phyloP scores from a whole-genome alignment of 768 basidiomycete species.

The Rickenella mellea region DNA sequence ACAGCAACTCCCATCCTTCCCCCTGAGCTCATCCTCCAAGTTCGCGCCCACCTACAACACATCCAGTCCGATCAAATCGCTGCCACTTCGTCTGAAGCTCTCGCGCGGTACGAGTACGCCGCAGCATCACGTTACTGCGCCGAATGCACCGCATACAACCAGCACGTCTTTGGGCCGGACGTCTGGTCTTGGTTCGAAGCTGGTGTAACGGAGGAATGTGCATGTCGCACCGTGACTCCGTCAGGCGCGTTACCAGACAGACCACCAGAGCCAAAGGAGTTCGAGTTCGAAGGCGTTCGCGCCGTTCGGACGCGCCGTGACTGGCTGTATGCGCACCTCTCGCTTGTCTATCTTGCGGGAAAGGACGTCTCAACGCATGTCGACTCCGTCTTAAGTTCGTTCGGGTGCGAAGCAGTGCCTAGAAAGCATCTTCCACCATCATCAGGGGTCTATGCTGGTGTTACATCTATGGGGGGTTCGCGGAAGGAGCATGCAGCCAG shows the following conservation, averaged over 20 bases:
- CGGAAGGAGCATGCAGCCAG: too few relatives aligned
- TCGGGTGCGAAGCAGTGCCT: too few relatives aligned
- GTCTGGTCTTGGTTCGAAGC: slow-evolving; percentile 43
- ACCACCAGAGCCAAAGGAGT: not conserved
- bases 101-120: slow-evolving; percentile 15
- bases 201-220: slow-evolving; percentile 35
- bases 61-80: slow-evolving; percentile 32
- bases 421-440: too few relatives aligned
- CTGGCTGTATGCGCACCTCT: not conserved
- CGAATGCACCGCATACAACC: slow-evolving; percentile 41
- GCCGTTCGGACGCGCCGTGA: not conserved
- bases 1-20: slow-evolving; percentile 25
- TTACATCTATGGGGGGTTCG: too few relatives aligned
- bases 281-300: not conserved
- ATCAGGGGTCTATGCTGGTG: too few relatives aligned
- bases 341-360: not conserved
- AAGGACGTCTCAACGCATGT: too few relatives aligned
- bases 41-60: slow-evolving; percentile 39
- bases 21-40: slow-evolving; percentile 40
- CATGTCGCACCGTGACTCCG: too few relatives aligned
- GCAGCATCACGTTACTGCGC: slow-evolving; percentile 28
- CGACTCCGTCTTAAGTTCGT: too few relatives aligned
- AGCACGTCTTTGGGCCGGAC: slow-evolving; percentile 43
- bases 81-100: slow-evolving; percentile 30
- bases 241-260: not conserved